A percentile compares a stretch with the other conserved stretches of the same genome.
Evolutionary conservation across 768 basidiomycete genomes (phyloP).

Genomic region (Naganishia onofrii): DNA sequence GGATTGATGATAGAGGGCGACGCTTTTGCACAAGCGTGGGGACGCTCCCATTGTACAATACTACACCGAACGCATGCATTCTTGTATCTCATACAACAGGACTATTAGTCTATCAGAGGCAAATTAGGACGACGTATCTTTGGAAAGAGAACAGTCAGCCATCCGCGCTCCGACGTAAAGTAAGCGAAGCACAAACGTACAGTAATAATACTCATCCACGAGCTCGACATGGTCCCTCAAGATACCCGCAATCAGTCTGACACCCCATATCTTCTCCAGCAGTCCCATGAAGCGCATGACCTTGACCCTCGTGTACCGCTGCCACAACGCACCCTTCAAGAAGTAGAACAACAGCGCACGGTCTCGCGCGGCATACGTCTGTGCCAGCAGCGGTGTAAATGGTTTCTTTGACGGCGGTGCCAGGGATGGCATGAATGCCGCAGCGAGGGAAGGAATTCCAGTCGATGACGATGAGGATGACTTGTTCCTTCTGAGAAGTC

Average conservation of each 20-base stretch:
- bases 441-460: background rate
- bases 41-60: background rate
- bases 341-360: constrained; percentile 79
- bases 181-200: constrained; percentile 36
- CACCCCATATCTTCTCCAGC: constrained; percentile 39
- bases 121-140: constrained; percentile 12
- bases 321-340: constrained; percentile 80
- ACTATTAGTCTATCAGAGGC: background rate
- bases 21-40: background rate
- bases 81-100: constrained; percentile 20
- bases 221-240: constrained; percentile 47
- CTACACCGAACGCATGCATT: constrained; percentile 8
- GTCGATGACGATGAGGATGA: background rate
- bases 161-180: background rate
- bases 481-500: constrained; percentile 3
- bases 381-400: constrained; percentile 60
- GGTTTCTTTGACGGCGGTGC: constrained; percentile 31
- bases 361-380: constrained; percentile 77
- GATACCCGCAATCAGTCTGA: constrained; percentile 44
- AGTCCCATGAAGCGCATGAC: constrained; percentile 37
- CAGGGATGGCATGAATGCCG: background rate
- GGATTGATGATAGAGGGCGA: background rate
- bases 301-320: constrained; percentile 47
- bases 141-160: background rate
- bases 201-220: constrained; percentile 51